These are phyloP conservation scores for Cyberlindnera subsufficiens DNA, from an alignment of 805 yeast species.

Conservation along the genomic window DNA sequence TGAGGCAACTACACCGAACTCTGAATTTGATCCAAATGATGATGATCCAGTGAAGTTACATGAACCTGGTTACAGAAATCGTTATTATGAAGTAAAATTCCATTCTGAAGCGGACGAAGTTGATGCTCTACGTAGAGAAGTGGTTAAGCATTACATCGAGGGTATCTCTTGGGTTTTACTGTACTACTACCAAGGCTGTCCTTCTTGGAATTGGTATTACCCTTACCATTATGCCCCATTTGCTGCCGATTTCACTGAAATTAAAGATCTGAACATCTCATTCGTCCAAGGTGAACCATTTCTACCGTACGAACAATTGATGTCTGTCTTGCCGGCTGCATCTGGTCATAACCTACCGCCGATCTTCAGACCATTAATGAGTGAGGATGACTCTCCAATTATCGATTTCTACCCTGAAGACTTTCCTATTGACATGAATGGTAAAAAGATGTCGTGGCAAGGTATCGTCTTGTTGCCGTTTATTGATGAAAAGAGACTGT, in stretches of 20 bases:
- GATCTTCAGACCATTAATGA: slow-evolving; percentile 78
- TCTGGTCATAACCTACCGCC: slow-evolving; percentile 83
- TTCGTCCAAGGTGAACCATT: slow-evolving; percentile 75
- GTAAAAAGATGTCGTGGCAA: slow-evolving; percentile 92
- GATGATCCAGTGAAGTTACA: slow-evolving; percentile 56
- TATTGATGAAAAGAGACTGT: slow-evolving; percentile 74
- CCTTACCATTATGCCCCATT: slow-evolving; percentile 98
- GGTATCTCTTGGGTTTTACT: slow-evolving; percentile 96
- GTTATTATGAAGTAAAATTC: slow-evolving; percentile 80
- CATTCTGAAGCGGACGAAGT: slow-evolving; percentile 49
- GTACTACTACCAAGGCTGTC: slow-evolving; percentile 96
- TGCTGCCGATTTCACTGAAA: slow-evolving; percentile 74
- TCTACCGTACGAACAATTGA: slow-evolving; percentile 85
- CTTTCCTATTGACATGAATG: slow-evolving; percentile 91
- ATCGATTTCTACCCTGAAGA: slow-evolving; percentile 88
- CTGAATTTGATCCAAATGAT: slow-evolving; percentile 24
- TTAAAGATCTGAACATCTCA: slow-evolving; percentile 43
- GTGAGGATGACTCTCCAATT: slow-evolving; percentile 70
- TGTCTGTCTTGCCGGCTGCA: slow-evolving; percentile 94
- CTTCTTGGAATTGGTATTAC: slow-evolving; percentile 97
- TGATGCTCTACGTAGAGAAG: slow-evolving; percentile 44
- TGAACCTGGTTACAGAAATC: slow-evolving; percentile 80
- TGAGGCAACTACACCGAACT: slow-evolving; percentile 1
- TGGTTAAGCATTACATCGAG: slow-evolving; percentile 74
- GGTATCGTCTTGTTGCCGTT: slow-evolving; percentile 89